Evolutionary conservation across 2,329 filamentous ascomycete genomes (phyloP).

Genomic region (Escovopsis sp.): DNA sequence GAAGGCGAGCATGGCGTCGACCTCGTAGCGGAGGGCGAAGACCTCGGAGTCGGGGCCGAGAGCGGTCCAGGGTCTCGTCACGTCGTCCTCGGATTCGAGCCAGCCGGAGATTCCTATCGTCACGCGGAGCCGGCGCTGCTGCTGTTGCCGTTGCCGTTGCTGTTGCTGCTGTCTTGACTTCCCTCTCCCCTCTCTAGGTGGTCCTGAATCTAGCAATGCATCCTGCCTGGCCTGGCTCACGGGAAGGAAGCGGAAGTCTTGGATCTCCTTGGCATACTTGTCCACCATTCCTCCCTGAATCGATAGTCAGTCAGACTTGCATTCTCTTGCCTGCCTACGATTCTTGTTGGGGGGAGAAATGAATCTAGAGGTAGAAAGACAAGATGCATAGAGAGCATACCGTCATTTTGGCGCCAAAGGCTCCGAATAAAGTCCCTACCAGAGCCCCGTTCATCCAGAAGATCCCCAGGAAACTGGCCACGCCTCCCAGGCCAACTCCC

Average conservation of each 20-base stretch:
- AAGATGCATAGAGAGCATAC: too few relatives aligned
- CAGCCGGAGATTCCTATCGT: constrained; percentile 81
- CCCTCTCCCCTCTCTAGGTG: constrained; percentile 6
- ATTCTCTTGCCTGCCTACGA: too few relatives aligned
- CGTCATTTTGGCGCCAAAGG: constrained; percentile 66
- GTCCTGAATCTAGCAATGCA: constrained; percentile 2
- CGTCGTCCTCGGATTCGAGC: constrained; percentile 60
- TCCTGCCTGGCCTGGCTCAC: constrained; percentile 33
- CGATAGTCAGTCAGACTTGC: too few relatives aligned
- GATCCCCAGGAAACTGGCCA: constrained; percentile 72
- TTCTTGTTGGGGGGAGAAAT: background rate
- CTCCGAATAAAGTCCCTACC: constrained; percentile 77
- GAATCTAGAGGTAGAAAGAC: too few relatives aligned
- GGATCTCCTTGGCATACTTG: constrained; percentile 70
- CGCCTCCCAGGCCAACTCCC: constrained; percentile 68
- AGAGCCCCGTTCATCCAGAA: constrained; percentile 76
- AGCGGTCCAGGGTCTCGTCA: constrained; percentile 65
- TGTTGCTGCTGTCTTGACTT: too few relatives aligned
- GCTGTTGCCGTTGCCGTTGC: too few relatives aligned
- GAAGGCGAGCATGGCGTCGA: constrained; percentile 59
- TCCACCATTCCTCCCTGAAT: constrained; percentile 67
- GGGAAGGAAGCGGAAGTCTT: constrained; percentile 68
- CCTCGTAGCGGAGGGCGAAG: constrained; percentile 74
- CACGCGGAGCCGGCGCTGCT: constrained; percentile 47
- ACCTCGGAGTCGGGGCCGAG: constrained; percentile 58